Evolutionary conservation across 768 basidiomycete genomes (phyloP).

Genomic region (Calocera cornea): DNA sequence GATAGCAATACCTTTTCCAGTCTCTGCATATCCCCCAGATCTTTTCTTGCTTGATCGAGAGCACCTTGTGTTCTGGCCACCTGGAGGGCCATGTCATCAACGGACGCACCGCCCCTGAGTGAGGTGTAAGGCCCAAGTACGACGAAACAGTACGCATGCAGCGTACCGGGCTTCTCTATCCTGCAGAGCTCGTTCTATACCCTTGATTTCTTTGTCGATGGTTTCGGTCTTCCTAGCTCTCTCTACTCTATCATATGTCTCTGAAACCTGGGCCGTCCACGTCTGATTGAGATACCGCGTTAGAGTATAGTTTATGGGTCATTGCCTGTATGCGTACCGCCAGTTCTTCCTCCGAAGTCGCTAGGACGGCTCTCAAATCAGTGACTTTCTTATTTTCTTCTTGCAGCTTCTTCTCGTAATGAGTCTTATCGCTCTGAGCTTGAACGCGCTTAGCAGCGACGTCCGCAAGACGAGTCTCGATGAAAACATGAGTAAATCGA

Average conservation of each 20-base stretch:
- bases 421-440: constrained; percentile 35
- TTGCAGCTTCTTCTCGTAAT: constrained; percentile 41
- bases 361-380: constrained; percentile 33
- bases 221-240: constrained; percentile 44
- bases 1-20: constrained; percentile 47
- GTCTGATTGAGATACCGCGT: constrained; percentile 26
- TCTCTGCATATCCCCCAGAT: constrained; percentile 46
- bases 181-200: constrained; percentile 48
- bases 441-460: constrained; percentile 38
- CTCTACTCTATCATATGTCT: constrained; percentile 44
- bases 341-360: constrained; percentile 49
- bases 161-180: constrained; percentile 51
- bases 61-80: constrained; percentile 50
- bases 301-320: background rate
- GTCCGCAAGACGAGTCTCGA: constrained; percentile 37
- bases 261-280: constrained; percentile 51
- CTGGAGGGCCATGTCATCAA: constrained; percentile 63
- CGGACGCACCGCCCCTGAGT: constrained; percentile 54
- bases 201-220: constrained; percentile 48
- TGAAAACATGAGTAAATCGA: background rate
- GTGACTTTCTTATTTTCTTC: constrained; percentile 36
- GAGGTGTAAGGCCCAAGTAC: constrained; percentile 6
- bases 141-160: constrained; percentile 1
- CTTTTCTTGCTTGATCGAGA: constrained; percentile 45
- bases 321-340: constrained; percentile 28